A percentile compares a stretch with the other conserved stretches of the same genome.
Conservation (phyloP, 2,329 filamentous ascomycete species). For the Colletotrichum lindemuthianum region DNA sequence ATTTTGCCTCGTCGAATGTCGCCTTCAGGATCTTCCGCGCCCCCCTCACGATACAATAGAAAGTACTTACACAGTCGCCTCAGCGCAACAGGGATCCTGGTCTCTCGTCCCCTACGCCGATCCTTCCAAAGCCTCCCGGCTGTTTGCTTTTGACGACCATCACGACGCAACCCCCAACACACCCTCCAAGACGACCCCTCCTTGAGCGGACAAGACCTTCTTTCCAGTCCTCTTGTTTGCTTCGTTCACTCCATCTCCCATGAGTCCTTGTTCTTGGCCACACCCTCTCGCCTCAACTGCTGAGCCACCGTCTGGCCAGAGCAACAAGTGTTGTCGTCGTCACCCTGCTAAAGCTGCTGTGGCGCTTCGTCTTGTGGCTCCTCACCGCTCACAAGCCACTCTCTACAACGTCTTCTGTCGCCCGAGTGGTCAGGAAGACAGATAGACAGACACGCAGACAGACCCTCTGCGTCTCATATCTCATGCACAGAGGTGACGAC, state of each 20-base stretch:
- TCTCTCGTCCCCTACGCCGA: conserved; percentile 24
- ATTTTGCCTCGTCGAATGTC: conserved; percentile 10
- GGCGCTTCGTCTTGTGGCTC: conserved; percentile 16
- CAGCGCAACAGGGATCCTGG: conserved; percentile 12
- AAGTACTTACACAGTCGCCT: background rate
- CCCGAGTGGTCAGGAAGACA: background rate
- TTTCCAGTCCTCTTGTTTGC: conserved; percentile 15
- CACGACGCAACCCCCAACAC: conserved; percentile 11
- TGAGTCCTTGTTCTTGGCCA: conserved; percentile 2
- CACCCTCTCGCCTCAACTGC: conserved; percentile 12
- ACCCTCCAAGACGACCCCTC: conserved; percentile 22
- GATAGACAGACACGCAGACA: no score
- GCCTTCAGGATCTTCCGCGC: conserved; percentile 15
- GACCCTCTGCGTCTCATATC: background rate
- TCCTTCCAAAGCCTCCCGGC: conserved; percentile 26
- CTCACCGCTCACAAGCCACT: background rate
- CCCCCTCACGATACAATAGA: background rate
- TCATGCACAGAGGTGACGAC: conserved; percentile 7
- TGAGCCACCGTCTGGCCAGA: background rate
- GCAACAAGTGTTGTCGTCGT: background rate
- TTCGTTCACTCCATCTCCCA: conserved; percentile 21
- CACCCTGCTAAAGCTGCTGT: conserved; percentile 1
- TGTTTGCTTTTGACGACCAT: conserved; percentile 18
- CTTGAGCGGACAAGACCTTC: conserved; percentile 8
- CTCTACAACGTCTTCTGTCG: background rate